Percentiles rank a stretch among this genome's conserved stretches.
phyloP scores from a whole-genome alignment of 2,329 filamentous ascomycete species.

The Davidsoniella australis region DNA sequence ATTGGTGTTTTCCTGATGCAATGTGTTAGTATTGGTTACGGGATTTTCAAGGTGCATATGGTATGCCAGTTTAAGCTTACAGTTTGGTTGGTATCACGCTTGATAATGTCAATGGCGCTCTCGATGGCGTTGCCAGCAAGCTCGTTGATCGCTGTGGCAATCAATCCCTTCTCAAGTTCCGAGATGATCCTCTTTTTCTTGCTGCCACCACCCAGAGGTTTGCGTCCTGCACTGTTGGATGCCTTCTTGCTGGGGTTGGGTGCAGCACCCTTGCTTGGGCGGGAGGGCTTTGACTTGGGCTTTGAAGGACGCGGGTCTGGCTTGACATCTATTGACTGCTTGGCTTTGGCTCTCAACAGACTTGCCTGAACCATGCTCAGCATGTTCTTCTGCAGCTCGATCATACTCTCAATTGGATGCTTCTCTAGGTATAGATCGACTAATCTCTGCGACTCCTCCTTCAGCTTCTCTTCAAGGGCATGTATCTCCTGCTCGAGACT shows the following conservation, averaged over 20 bases:
- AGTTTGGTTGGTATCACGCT: slow-evolving; percentile 62
- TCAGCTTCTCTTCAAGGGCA: slow-evolving; percentile 32
- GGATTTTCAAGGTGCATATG: neutral
- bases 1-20: slow-evolving; percentile 35
- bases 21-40: slow-evolving; percentile 6
- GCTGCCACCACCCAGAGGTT: slow-evolving; percentile 21
- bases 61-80: slow-evolving; percentile 32
- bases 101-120: slow-evolving; percentile 76
- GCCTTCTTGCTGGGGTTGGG: slow-evolving; percentile 26
- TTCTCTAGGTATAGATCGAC: slow-evolving; percentile 34
- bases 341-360: slow-evolving; percentile 54
- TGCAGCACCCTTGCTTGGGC: slow-evolving; percentile 18
- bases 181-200: slow-evolving; percentile 44
- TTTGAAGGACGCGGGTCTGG: slow-evolving; percentile 39
- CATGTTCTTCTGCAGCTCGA: slow-evolving; percentile 42
- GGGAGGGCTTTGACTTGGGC: slow-evolving; percentile 36
- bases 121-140: slow-evolving; percentile 64
- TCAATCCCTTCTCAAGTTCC: slow-evolving; percentile 74
- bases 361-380: slow-evolving; percentile 51
- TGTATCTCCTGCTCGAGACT: slow-evolving; percentile 31
- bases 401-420: slow-evolving; percentile 32
- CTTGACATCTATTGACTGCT: slow-evolving; percentile 35
- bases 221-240: slow-evolving; percentile 19
- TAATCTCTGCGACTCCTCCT: slow-evolving; percentile 42
- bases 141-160: slow-evolving; percentile 69